Conservation (phyloP, 805 yeast species). For the Zygoascus tannicola region DNA sequence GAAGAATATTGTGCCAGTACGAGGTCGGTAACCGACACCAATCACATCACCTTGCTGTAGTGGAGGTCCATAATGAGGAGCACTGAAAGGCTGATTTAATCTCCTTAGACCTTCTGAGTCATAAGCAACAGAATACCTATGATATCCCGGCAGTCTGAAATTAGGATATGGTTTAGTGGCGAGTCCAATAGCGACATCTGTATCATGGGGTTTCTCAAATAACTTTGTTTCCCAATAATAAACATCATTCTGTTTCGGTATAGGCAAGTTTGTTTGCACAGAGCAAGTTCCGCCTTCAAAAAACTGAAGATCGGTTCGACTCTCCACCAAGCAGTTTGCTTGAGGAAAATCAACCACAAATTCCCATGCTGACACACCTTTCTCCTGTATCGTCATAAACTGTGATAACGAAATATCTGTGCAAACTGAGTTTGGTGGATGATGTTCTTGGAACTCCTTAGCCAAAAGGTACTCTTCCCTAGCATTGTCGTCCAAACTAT, state of each 20-base stretch:
- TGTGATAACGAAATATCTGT: constrained; percentile 46
- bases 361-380: constrained; percentile 86
- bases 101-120: constrained; percentile 79
- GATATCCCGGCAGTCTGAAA: constrained; percentile 89
- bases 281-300: constrained; percentile 49
- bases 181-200: constrained; percentile 61
- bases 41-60: constrained; percentile 79
- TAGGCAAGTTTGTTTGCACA: constrained; percentile 72
- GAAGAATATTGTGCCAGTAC: constrained; percentile 81
- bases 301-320: constrained; percentile 46
- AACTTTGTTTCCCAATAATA: constrained; percentile 85
- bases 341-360: constrained; percentile 44
- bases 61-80: constrained; percentile 37
- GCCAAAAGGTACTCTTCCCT: constrained; percentile 62
- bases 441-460: constrained; percentile 35
- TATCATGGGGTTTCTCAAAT: constrained; percentile 49
- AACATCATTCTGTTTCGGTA: constrained; percentile 74
- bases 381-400: constrained; percentile 63
- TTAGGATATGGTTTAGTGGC: constrained; percentile 86
- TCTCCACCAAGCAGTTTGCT: constrained; percentile 53
- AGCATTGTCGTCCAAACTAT: constrained; percentile 43
- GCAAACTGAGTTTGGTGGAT: constrained; percentile 35
- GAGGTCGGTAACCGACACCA: constrained; percentile 80
- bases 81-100: constrained; percentile 62
- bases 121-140: constrained; percentile 74